These are phyloP conservation scores for Apiospora saccharicola DNA, from an alignment of 2,329 filamentous ascomycete species.

Conservation along the genomic window DNA sequence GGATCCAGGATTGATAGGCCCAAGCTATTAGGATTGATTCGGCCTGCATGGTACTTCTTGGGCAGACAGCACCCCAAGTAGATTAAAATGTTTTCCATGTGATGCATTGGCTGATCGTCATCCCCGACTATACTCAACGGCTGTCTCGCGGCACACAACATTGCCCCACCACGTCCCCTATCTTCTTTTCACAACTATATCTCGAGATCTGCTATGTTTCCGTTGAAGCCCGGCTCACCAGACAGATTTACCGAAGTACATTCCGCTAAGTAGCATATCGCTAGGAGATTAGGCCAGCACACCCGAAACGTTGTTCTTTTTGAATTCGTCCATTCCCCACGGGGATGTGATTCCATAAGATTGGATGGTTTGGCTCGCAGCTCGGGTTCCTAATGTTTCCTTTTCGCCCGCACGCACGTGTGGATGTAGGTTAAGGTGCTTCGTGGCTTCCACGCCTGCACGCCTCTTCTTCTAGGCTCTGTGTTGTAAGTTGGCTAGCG, in stretches of 20 bases:
- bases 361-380: constrained; percentile 1
- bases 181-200: neutral
- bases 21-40: constrained; percentile 13
- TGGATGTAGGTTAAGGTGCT: constrained; percentile 5
- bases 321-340: constrained; percentile 13
- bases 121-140: neutral
- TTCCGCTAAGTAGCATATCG: neutral
- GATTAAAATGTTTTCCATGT: neutral
- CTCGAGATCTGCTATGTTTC: neutral
- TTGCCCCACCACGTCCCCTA: neutral
- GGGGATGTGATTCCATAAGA: neutral
- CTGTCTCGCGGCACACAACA: neutral
- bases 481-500: constrained; percentile 2
- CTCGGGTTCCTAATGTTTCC: constrained; percentile 1
- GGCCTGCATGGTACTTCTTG: neutral
- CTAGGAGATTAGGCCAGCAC: neutral
- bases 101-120: neutral
- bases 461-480: neutral
- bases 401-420: neutral
- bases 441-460: neutral
- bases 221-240: neutral
- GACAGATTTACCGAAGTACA: neutral
- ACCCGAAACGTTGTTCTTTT: constrained; percentile 15
- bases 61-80: neutral
- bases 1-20: constrained; percentile 6